These are phyloP conservation scores for Rhododendron simsii DNA, from an alignment of 148 eudicot genomes.

Conservation along the genomic window DNA sequence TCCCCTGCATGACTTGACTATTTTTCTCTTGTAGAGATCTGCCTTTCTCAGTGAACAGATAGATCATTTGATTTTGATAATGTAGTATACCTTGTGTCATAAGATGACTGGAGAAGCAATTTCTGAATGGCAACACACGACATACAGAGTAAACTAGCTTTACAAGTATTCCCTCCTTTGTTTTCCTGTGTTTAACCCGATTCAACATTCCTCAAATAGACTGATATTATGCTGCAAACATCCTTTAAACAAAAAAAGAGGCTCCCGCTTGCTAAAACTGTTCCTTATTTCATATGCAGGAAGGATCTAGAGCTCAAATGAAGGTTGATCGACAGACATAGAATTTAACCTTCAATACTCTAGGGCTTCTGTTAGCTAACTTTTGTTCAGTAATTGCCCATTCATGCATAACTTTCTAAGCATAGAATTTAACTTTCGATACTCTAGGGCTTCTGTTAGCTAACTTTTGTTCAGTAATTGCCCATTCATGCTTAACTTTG, in stretches of 20 bases:
- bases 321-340: not conserved
- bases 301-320: not conserved
- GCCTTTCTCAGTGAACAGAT: no score
- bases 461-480: not conserved
- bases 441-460: not conserved
- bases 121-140: not conserved
- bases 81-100: not conserved
- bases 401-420: not conserved
- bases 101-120: no score
- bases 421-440: not conserved
- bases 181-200: not conserved
- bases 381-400: not conserved
- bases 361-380: not conserved
- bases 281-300: not conserved
- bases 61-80: no score
- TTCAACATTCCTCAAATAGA: not conserved
- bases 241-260: not conserved
- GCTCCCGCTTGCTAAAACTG: not conserved
- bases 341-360: not conserved
- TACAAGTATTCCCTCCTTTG: not conserved
- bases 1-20: no score
- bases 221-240: not conserved
- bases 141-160: not conserved
- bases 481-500: not conserved
- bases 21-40: no score